Base-by-base conservation (phyloP, 148 eudicot genomes). In the Camellia sinensis region DNA sequence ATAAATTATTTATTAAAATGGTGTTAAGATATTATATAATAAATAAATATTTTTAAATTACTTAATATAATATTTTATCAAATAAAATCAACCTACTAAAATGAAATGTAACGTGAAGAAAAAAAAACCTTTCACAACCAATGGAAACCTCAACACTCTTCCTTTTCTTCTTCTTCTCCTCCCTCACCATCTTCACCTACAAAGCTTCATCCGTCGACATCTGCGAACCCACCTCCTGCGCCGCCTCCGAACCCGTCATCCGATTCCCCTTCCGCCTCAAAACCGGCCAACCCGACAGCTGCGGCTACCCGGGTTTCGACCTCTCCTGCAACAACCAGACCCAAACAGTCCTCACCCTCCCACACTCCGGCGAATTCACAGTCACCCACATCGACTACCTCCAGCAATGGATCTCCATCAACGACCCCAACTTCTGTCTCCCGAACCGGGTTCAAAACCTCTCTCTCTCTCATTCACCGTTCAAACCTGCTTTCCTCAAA, bases 261-360 rank as follows among this genome's bases (percentile, higher is more conserved):
- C 89, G 76, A 0, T 92, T 90, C 85, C 97, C 98, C 3, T 94
- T 94, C 89, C 45, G 84, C 77, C 79, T 89, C 12, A 52, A 46
- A 17, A 18, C 4, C 40, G 66, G 64, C 59, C 89, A 82, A 41
- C 3, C 84, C 22, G 13, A 3, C 10, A 54, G 79, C 0, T 91
- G 98, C 46, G 95, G 91, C 18, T 89, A 79, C 71, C 91, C 89
- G 0, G 89, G 95, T 0, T 94, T 92, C 81, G 83, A 81, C 37
- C 89, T 94, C 60, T 73, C 83, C 18, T 93, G 98, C 87, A 82
- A 87, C 75, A 63, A 80, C 63, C 64, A 22, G 2, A 86, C 52
- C 66, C 80, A 78, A 57, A 86, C 94, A 1, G 76, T 87, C 8
- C 56, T 95, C 2, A 83, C 50, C 13, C 87, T 95, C 8, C 86